Percentiles rank a stretch among this genome's conserved stretches.
These are phyloP conservation scores for Helminthosporium solani DNA, from an alignment of 2,329 filamentous ascomycete species.

Conservation along the genomic window DNA sequence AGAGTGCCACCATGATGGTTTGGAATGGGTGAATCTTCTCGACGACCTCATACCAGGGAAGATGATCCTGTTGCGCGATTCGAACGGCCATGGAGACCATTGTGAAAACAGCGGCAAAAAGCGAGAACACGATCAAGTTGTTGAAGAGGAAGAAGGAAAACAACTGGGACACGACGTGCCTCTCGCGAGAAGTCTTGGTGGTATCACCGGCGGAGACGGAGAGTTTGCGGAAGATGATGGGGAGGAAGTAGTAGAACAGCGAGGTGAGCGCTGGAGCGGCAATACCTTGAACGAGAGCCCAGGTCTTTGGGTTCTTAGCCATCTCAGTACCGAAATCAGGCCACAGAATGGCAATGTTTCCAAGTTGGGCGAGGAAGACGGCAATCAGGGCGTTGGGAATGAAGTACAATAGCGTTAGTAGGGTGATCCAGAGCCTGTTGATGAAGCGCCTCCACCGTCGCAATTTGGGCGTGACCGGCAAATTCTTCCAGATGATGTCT, in stretches of 20 bases:
- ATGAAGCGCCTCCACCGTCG: slow-evolving; percentile 72
- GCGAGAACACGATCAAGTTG: slow-evolving; percentile 89
- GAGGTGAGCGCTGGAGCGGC: slow-evolving; percentile 84
- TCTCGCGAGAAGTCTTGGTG: slow-evolving; percentile 88
- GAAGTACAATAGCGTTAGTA: slow-evolving; percentile 83
- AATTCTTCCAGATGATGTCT: slow-evolving; percentile 95
- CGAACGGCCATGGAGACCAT: slow-evolving; percentile 68
- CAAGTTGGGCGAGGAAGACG: slow-evolving; percentile 85
- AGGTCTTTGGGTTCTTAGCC: slow-evolving; percentile 63
- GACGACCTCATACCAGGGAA: slow-evolving; percentile 61
- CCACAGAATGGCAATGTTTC: slow-evolving; percentile 80
- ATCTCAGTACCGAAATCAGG: slow-evolving; percentile 67
- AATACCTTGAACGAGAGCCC: slow-evolving; percentile 91
- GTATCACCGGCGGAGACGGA: slow-evolving; percentile 81
- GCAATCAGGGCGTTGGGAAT: slow-evolving; percentile 92
- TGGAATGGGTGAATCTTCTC: slow-evolving; percentile 61
- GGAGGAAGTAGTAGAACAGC: slow-evolving; percentile 80
- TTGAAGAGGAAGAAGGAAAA: slow-evolving; percentile 98
- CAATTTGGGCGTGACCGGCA: slow-evolving; percentile 68
- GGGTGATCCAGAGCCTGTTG: slow-evolving; percentile 79
- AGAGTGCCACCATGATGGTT: slow-evolving; percentile 71
- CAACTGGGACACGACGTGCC: slow-evolving; percentile 85
- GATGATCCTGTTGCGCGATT: slow-evolving; percentile 52
- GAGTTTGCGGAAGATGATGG: slow-evolving; percentile 86
- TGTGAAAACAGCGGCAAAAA: slow-evolving; percentile 80